Percentiles rank a stretch among this genome's conserved stretches.
These are phyloP conservation scores for Nakazawaea ishiwadae DNA, from an alignment of 805 yeast genomes.

Conservation along the genomic window DNA sequence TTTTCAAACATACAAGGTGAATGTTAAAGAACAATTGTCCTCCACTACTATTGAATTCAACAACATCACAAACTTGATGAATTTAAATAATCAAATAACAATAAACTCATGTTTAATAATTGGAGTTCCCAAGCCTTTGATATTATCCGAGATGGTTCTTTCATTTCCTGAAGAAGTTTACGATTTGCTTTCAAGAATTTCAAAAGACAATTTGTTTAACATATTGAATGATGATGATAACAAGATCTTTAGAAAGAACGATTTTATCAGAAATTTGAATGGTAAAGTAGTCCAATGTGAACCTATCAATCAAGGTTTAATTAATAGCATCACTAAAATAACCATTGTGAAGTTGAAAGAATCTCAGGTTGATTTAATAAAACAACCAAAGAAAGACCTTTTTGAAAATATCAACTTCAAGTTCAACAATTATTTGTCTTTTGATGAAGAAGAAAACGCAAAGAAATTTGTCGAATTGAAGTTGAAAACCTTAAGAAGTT, in stretches of 20 bases:
- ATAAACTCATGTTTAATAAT: constrained; percentile 34
- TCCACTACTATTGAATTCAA: constrained; percentile 31
- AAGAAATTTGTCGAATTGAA: not conserved
- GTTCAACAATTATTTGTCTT: constrained; percentile 14
- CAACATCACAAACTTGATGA: constrained; percentile 31
- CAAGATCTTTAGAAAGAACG: constrained; percentile 37
- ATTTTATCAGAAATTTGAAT: constrained; percentile 35
- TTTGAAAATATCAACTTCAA: constrained; percentile 16
- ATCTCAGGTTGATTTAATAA: constrained; percentile 12
- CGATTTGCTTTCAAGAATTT: constrained; percentile 29
- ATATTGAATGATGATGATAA: constrained; percentile 30
- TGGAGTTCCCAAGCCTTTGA: constrained; percentile 23
- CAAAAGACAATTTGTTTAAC: constrained; percentile 27
- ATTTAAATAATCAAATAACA: constrained; percentile 36
- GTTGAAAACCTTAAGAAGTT: not conserved
- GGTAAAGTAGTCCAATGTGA: constrained; percentile 60
- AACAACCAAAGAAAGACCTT: constrained; percentile 13
- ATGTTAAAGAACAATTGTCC: constrained; percentile 21
- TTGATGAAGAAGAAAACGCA: constrained; percentile 1
- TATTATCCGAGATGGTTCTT: constrained; percentile 34
- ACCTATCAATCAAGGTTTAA: constrained; percentile 66
- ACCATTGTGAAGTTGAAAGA: constrained; percentile 38
- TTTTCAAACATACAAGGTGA: constrained; percentile 32
- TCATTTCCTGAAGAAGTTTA: constrained; percentile 46
- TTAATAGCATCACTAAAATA: constrained; percentile 43